Conservation (phyloP, 495 filamentous ascomycete species). For the Daldinia childiae region DNA sequence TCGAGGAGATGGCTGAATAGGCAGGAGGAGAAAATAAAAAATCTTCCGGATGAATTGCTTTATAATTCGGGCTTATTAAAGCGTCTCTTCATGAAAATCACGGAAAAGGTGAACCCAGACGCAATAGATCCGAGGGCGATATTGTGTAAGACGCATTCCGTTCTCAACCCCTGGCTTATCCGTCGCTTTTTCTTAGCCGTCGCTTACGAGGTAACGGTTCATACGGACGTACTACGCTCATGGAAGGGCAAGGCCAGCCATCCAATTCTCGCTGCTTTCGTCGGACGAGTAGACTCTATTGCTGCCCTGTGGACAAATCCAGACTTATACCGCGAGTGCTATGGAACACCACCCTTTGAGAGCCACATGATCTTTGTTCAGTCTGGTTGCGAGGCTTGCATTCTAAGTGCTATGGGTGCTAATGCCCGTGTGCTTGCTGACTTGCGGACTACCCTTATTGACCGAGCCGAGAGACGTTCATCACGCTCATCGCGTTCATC, state of each 20-base stretch:
- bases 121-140: constrained; percentile 42
- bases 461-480: constrained; percentile 42
- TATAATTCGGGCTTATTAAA: constrained; percentile 29
- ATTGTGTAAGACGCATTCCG: constrained; percentile 49
- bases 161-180: constrained; percentile 50
- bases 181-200: constrained; percentile 48
- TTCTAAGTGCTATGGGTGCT: constrained; percentile 55
- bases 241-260: constrained; percentile 27
- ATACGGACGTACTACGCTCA: constrained; percentile 39
- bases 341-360: constrained; percentile 38
- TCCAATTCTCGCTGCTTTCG: constrained; percentile 39
- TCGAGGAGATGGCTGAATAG: constrained; percentile 43
- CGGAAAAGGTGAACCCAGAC: constrained; percentile 33
- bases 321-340: constrained; percentile 43
- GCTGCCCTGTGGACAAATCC: constrained; percentile 50
- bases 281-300: constrained; percentile 47
- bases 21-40: constrained; percentile 37
- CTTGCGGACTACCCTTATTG: constrained; percentile 49
- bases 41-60: constrained; percentile 39
- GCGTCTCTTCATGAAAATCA: constrained; percentile 40
- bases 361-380: constrained; percentile 40
- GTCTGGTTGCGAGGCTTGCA: constrained; percentile 57
- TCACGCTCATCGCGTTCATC: neutral
- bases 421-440: constrained; percentile 48
- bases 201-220: constrained; percentile 49